phyloP scores from a whole-genome alignment of 805 yeast genomes.

The Torulaspora gathmanii region DNA sequence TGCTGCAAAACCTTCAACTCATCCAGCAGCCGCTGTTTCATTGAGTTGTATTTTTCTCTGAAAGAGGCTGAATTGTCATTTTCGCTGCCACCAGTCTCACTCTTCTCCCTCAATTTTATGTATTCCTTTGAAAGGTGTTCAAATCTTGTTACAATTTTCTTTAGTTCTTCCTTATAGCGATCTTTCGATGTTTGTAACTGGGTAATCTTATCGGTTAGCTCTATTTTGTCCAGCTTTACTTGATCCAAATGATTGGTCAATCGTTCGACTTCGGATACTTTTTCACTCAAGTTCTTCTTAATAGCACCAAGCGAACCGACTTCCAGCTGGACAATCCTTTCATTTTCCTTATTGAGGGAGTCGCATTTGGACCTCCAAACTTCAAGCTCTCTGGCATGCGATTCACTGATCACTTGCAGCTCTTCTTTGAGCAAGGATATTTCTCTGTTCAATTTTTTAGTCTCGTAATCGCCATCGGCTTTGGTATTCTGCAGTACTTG shows the following conservation, averaged over 20 bases:
- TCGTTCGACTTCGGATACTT: conserved; percentile 15
- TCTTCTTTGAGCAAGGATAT: conserved; percentile 18
- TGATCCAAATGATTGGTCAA: conserved; percentile 13
- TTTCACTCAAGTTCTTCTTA: conserved; percentile 10
- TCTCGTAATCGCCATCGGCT: conserved; percentile 14
- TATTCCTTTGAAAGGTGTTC: conserved; percentile 27
- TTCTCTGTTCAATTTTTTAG: conserved; percentile 16
- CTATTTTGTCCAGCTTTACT: conserved; percentile 11
- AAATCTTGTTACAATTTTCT: conserved; percentile 31
- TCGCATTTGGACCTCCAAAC: conserved; percentile 18
- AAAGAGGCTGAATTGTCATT: conserved; percentile 3
- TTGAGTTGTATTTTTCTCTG: conserved; percentile 18
- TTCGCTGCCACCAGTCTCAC: conserved; percentile 1
- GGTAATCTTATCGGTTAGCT: conserved; percentile 22
- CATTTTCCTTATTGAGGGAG: conserved; percentile 19
- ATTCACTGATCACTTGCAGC: conserved; percentile 14
- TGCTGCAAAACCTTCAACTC: conserved; percentile 26
- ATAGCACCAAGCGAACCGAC: conserved; percentile 13
- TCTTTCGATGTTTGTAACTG: conserved; percentile 25
- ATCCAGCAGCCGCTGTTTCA: conserved; percentile 22
- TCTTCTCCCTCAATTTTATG: conserved; percentile 17
- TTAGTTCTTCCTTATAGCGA: conserved; percentile 32
- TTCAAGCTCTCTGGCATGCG: conserved; percentile 17
- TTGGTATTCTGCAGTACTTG: conserved; percentile 12
- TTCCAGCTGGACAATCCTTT: conserved; percentile 14